Evolutionary conservation across 805 yeast genomes (phyloP).

Genomic region (Cyberlindnera mrakii): DNA sequence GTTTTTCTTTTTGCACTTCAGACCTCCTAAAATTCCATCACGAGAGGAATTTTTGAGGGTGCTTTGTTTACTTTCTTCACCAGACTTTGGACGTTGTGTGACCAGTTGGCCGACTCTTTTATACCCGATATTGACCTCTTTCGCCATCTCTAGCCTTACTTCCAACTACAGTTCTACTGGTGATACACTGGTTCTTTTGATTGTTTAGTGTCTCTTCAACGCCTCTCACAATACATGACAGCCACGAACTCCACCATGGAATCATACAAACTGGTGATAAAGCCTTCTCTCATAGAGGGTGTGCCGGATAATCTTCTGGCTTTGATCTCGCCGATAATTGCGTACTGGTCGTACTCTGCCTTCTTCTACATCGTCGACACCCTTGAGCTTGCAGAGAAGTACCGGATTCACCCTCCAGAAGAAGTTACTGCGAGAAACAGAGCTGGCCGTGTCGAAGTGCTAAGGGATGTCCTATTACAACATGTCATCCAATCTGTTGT

Average conservation of each 20-base stretch:
- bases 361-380: conserved; percentile 73
- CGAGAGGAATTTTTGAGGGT: too few relatives aligned
- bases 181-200: background rate
- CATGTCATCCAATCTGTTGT: conserved; percentile 76
- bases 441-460: conserved; percentile 62
- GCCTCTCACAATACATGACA: background rate
- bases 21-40: too few relatives aligned
- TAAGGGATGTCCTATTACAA: conserved; percentile 78
- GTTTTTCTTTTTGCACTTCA: too few relatives aligned
- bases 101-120: too few relatives aligned
- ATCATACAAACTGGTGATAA: conserved; percentile 18
- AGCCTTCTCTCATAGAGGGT: conserved; percentile 45
- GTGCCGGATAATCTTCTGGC: conserved; percentile 72
- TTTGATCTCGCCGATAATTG: conserved; percentile 66
- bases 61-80: too few relatives aligned
- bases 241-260: conserved; percentile 4
- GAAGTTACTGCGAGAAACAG: conserved; percentile 75
- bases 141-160: too few relatives aligned
- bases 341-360: conserved; percentile 76
- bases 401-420: conserved; percentile 88
- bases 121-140: too few relatives aligned
- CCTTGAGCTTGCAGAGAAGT: conserved; percentile 68
- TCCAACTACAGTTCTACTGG: too few relatives aligned
- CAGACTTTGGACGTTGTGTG: too few relatives aligned
- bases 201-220: background rate